Conservation (phyloP, 2,329 filamentous ascomycete genomes). For the Microascus cirrosus region DNA sequence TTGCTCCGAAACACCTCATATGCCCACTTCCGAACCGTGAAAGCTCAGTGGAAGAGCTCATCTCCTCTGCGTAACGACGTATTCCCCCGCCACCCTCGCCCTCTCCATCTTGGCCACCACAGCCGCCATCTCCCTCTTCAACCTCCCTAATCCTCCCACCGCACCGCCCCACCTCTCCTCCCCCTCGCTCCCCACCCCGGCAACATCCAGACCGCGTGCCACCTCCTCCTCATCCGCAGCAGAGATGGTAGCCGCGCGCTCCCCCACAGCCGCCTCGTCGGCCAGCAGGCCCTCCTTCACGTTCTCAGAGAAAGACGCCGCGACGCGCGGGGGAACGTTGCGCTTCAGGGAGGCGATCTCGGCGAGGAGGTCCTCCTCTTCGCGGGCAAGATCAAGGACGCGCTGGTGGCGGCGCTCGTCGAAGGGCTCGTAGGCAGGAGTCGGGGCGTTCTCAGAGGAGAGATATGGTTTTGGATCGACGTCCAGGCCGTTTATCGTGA, state of each 20-base stretch:
- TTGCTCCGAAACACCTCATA: neutral
- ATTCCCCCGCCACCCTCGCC: constrained; percentile 47
- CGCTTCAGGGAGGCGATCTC: constrained; percentile 52
- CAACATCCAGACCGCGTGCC: constrained; percentile 12
- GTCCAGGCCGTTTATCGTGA: constrained; percentile 51
- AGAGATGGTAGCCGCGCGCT: constrained; percentile 10
- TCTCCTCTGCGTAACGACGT: constrained; percentile 33
- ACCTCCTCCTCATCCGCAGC: constrained; percentile 7
- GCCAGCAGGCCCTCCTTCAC: constrained; percentile 25
- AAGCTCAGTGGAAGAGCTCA: constrained; percentile 1
- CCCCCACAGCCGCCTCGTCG: constrained; percentile 34
- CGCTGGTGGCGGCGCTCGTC: constrained; percentile 46
- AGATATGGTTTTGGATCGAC: constrained; percentile 29
- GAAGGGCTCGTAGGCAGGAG: constrained; percentile 43
- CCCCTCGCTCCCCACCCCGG: constrained; percentile 33
- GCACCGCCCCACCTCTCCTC: constrained; percentile 34
- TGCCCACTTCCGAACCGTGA: neutral
- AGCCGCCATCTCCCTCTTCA: constrained; percentile 51
- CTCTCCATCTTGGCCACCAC: constrained; percentile 55
- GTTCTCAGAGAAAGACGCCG: constrained; percentile 27
- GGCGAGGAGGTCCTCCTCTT: constrained; percentile 53
- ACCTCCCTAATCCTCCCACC: constrained; percentile 35
- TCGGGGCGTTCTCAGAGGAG: constrained; percentile 11
- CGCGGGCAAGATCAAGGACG: constrained; percentile 47
- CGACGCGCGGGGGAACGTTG: constrained; percentile 33